A percentile compares a stretch with the other conserved stretches of the same genome.
phyloP scores from a whole-genome alignment of 1,139 yeast genomes.

The Candida neerlandica region DNA sequence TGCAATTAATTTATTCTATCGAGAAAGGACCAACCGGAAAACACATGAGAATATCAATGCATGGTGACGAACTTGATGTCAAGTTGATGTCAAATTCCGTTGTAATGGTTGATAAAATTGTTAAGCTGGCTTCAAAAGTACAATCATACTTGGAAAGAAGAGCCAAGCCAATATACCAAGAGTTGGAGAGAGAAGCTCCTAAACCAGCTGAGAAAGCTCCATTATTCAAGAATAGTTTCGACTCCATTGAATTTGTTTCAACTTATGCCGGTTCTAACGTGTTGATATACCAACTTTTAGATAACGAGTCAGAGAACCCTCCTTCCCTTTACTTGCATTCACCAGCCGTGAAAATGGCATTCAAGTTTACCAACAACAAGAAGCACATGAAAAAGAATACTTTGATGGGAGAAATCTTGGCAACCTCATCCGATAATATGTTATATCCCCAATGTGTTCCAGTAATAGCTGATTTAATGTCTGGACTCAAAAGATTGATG shows the following conservation, averaged over 20 bases:
- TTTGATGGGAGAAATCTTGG: constrained; percentile 55
- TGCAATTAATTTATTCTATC: constrained; percentile 60
- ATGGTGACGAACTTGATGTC: constrained; percentile 72
- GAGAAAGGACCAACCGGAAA: constrained; percentile 29
- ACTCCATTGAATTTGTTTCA: constrained; percentile 54
- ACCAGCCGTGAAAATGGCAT: constrained; percentile 70
- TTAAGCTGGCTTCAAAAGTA: constrained; percentile 46
- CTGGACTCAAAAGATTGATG: constrained; percentile 47
- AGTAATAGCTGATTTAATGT: constrained; percentile 60
- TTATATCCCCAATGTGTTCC: constrained; percentile 80
- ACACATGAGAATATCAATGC: constrained; percentile 47
- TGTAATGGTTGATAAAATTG: constrained; percentile 45
- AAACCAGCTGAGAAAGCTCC: constrained; percentile 16
- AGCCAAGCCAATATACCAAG: constrained; percentile 5
- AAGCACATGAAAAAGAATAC: constrained; percentile 39
- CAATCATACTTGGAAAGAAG: constrained; percentile 39
- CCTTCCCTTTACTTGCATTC: constrained; percentile 70
- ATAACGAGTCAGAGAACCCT: constrained; percentile 39
- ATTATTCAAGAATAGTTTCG: constrained; percentile 32
- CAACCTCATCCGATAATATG: constrained; percentile 74
- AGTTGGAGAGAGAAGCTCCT: constrained; percentile 3
- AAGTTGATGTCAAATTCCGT: constrained; percentile 58
- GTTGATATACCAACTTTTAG: constrained; percentile 49
- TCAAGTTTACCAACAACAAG: constrained; percentile 33
- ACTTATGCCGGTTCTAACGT: constrained; percentile 75